These are phyloP conservation scores for Metarhizium anisopliae DNA, from an alignment of 2,329 filamentous ascomycete genomes.

Conservation along the genomic window DNA sequence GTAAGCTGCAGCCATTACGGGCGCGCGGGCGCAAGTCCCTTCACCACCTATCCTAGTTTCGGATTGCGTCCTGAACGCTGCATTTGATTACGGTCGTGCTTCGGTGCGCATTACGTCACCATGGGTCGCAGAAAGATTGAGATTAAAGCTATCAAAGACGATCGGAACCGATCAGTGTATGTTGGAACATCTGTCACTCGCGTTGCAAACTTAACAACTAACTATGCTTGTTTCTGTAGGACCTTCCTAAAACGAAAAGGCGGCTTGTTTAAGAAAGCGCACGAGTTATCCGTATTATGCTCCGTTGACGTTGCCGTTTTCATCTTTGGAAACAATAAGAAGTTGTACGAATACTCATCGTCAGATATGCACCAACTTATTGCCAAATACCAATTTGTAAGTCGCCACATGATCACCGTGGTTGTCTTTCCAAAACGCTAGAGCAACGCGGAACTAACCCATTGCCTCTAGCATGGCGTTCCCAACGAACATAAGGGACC, in stretches of 20 bases:
- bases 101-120: conserved; percentile 11
- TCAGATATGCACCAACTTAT: conserved; percentile 88
- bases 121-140: conserved; percentile 99
- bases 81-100: conserved; percentile 7
- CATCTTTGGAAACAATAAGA: conserved; percentile 98
- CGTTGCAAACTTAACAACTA: not conserved
- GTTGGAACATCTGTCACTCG: conserved; percentile 25
- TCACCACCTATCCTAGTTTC: not conserved
- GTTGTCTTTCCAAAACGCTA: not conserved
- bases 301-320: conserved; percentile 98
- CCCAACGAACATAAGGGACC: conserved; percentile 96
- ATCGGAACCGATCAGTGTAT: conserved; percentile 95
- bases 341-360: conserved; percentile 96
- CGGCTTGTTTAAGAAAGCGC: conserved; percentile 97
- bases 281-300: conserved; percentile 95
- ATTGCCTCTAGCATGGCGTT: conserved; percentile 62
- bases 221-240: conserved; percentile 34
- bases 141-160: conserved; percentile 99
- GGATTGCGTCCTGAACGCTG: conserved; percentile 11
- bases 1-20: not conserved
- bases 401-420: conserved; percentile 26
- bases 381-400: conserved; percentile 79
- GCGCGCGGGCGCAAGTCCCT: not conserved
- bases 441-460: conserved; percentile 8
- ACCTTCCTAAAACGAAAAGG: conserved; percentile 99